Evolutionary conservation across 768 basidiomycete species (phyloP), one percentile per base, ranked within the genome.

Genomic region (Pleurotus sapidus): DNA sequence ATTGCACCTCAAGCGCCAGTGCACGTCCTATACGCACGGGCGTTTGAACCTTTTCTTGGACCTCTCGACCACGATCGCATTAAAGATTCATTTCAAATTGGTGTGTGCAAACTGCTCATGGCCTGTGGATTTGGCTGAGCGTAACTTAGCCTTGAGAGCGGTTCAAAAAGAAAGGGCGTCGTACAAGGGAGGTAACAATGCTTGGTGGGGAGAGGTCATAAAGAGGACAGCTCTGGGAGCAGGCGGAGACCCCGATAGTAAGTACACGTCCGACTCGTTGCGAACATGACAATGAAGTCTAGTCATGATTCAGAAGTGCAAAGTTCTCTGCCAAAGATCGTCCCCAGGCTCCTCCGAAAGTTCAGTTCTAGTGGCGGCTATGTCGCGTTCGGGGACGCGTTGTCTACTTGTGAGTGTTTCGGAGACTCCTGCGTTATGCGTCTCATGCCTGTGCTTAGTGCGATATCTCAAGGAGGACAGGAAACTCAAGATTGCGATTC

Each of bases 191-290:
- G 86, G 86, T 48, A 77, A 78, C 47, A 67, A 78, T 30, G 68
- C 65, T 2, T 93, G 89, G 90, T 93, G 91, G 91, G 68, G 74
- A n/a, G 85, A 89, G 60, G 89, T 93, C 39, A 86, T 93, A 59
- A 76, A 74, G 57, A 72, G 81, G 57, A 93, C 91, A 38, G 91
- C 90, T 15, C 68, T 90, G 2, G 89, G 84, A 3, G 89, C 91
- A 43, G 89, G 89, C 1, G 91, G 85, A 3, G 75, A 87, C 69
- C 67, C 79, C 48, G 66, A 73, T 63, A 79, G 87, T 86, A 59
- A 60, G 74, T 64, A 20, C 45, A 30, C 34, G 30, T 34, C 8
- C 30, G 9, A 34, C 30, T 34, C 2, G 11, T 34, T 34, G 30
- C 11, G 30, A 11, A 34, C 30, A 34, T 34, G 30, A 9, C 30